Evolutionary conservation across 352 stramenopile species (phyloP), one percentile per base, ranked within the genome.

Genomic region (Phytophthora foliorum): DNA sequence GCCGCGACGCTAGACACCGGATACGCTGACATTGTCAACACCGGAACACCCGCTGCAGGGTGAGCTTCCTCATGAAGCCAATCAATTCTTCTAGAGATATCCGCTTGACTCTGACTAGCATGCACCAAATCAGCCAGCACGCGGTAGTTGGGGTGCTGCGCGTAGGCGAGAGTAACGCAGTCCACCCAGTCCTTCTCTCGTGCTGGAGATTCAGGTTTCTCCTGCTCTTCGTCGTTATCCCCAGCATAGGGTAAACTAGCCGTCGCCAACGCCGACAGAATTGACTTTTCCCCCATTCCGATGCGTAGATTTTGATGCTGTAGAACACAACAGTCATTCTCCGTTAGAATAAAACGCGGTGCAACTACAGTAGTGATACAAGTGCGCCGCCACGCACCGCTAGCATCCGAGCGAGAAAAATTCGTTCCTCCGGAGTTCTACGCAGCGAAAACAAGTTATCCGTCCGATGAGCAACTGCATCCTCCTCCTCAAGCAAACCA

Each of bases 241-340:
- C 49, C 27, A 29, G 8, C 42, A 22, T 29, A 57, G 1, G 74
- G 57, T 17, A 68, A 29, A 42, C 66, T 84, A 1, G 84, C 83
- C 17, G 81, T 64, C 9, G 86, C 88, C 13, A 95, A 71, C 8
- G 86, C 82, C 11, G 78, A 69, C 14, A 95, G 76, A 41, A 93
- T 90, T 1, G 86, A 93, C 51, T 95, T 95, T 50, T 91, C 84
- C 14, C 86, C 88, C 80, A 94, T 89, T 31, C 80, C 84, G 61
- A 95, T 92, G 38, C 88, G 84, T 16, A 95, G 67, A 45, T 87
- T 93, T 75, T 95, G 88, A 71, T 95, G 88, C 88, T 95, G 27
- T 34, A 38, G 5, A 59, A 54, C 41, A 49, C 10, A 22, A 39
- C 25, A 36, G 17, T 29, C 42, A 66, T 6, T 39, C 27, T 17